Evolutionary conservation across 805 yeast genomes (phyloP), one percentile per base, ranked within the genome.

Genomic region (Ogataea pilisensis): DNA sequence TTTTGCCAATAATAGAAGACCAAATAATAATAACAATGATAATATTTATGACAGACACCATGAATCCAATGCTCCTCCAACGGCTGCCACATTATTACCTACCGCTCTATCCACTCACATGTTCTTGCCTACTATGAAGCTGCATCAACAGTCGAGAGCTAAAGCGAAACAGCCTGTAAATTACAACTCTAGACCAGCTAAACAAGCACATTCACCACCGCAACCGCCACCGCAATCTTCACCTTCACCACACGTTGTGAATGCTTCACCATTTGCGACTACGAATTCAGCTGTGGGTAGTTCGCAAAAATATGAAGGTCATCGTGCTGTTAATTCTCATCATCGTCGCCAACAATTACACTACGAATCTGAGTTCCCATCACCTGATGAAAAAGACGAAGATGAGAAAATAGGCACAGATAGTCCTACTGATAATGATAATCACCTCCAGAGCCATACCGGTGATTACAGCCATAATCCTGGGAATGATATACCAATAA

Each of bases 71-170:
- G 82, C 81, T 1, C 82, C 82, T n/a, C 72, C 76, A 8, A 72
- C 81, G 2, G 81, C 81, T 1, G 64, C 76, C 1, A 76, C 80
- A 0, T 55, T 77, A 16, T 59, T 77, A 27, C 82, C 82, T n/a
- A 75, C 80, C 4, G 82, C 82, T 0, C 57, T 77, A 27, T 67
- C 80, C 5, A 77, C 82, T 2, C 82, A 77, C 53, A 76, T 77
- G 80, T 76, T 77, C 53, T 50, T 75, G 31, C 81, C 82, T 4
- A 76, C 78, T 24, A 66, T 52, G 41, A 50, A 48, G 24, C 32
- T 57, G 35, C 70, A 46, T 58, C 48, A 50, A 31, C 51, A 51
- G 38, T 35, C 48, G n/a, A 35, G 41, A 31, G 41, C 38, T 11
- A 32, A 29, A 17, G 25, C 29, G 9, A 25, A 28, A 9, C 38